Base-by-base conservation (phyloP, 2,329 filamentous ascomycete genomes). In the Arthroderma sp. region DNA sequence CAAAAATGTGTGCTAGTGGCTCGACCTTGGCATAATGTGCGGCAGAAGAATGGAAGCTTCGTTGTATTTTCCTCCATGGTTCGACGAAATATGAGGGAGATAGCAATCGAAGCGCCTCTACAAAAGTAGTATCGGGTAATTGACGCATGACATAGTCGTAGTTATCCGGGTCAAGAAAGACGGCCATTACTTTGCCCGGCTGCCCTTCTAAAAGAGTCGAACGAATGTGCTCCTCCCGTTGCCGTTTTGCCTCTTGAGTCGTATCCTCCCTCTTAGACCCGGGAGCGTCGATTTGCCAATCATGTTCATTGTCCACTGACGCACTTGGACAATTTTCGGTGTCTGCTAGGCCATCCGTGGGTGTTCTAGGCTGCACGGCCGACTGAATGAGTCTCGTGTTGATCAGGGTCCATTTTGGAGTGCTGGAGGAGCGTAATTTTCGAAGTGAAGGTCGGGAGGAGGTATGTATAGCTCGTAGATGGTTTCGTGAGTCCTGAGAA, bases 81-180 rank as follows among this genome's bases (percentile, higher is more conserved):
- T 71, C 68, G 41, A 81, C 62, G 59, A 80, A 77, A 61, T 78
- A 68, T 23, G 69, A 64, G 0, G 86, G 84, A 58, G 87, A 82
- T 7, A 90, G 69, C 4, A 77, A 74, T 35, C 78, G 77, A 31
- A 91, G 67, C 8, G 86, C 77, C 61, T 86, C 82, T 1, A 82
- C 81, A 64, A 89, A 83, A 0, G 77, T 77, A 1, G 77, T 73
- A 1, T 75, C 68, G 0, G 84, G 76, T 21, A 89, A 31, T 43
- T 60, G 28, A 58, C 51, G 21, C 56, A 66, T 63, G 53, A 72
- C 61, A 19, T 69, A 54, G 9, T 61, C 55, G 17, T 61, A 61
- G 60, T 67, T 71, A 44, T 63, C 63, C 55, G 67, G 66, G 49
- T 71, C 63, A 9, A 63, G 61, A 58, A 76, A 60, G 5, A 67